Base-by-base conservation (phyloP, 2,329 filamentous ascomycete species). In the Davidsoniella neocaledoniae region DNA sequence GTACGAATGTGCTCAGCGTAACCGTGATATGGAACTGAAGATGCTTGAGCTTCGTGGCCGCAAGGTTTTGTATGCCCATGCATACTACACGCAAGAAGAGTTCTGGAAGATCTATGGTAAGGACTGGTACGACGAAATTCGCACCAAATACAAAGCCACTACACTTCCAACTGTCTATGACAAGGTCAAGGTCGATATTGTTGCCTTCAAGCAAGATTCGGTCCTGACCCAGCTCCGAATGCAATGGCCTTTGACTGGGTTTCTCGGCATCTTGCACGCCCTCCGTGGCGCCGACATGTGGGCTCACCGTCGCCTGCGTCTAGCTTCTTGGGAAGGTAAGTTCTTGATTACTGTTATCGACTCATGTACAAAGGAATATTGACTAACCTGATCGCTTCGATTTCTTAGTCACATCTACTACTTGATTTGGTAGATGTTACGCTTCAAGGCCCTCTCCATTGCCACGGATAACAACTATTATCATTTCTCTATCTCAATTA, bases 1-100 rank as follows among this genome's bases (percentile, higher is more conserved):
- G 2, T 60, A 66, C 1, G 38, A 52, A 38, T 49, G 46, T 29
- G 51, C 43, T 10, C 43, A 50, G 39, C 48, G 51, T 21, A 84
- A 84, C 59, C 70, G 76, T 1, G 68, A 67, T 0, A 65, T 85
- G 1, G 81, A 84, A 62, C 63, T 66, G 7, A 75, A 73, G 49
- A 67, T 83, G 0, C 68, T 69, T 7, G 70, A 73, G 23, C 66
- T 80, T 5, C 68, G 72, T 2, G 81, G 81, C 5, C 78, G 76
- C 66, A 83, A 83, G 62, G 82, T 77, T 67, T 63, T 85, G 1
- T 85, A 85, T 54, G 78, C 79, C 1, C 79, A 83, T 51, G 75
- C 77, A 0, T 83, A 79, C 61, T 82, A 82, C 60, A 74, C 70
- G 2, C 73, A 81, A 58, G 69, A 74, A 0, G 80, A 84, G 55